Base-by-base conservation (phyloP, 2,329 filamentous ascomycete species). In the Phyllosticta ampelicida region DNA sequence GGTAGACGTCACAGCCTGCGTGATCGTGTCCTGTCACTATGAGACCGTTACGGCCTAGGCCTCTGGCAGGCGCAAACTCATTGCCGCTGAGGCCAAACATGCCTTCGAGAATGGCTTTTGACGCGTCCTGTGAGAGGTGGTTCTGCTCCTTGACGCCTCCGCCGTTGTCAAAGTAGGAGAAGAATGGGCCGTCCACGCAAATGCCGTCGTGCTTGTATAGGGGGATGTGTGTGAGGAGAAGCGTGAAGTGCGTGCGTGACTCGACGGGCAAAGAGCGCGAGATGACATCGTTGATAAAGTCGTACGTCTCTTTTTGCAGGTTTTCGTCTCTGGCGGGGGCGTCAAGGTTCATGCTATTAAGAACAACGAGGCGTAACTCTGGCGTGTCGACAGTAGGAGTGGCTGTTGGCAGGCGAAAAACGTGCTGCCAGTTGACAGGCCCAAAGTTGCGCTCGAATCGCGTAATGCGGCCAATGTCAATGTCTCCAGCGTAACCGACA, bases 21-120 rank as follows among this genome's bases (percentile, higher is more conserved):
- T 99, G 94, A 68, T 99, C 94, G 69, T 99, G 94, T 0, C 94
- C 94, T 53, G 91, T 96, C 48, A 99, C 74, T 23, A 99, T 84
- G 5, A 97, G 74, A 0, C 92, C 91, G 9, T 77, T 80, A 16
- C 89, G 78, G 1, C 90, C 89, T 55, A 75, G 74, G 0, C 90
- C 90, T 10, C 73, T 68, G 0, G 77, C 83, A 0, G 82, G 76
- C 0, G 82, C 86, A 28, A 75, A 71, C 1, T 74, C 65, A 62
- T 88, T 80, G 5, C 80, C 82, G 65, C 78, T 88, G 72, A 94
- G 83, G 10, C 90, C 90, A 63, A 89, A 91, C 2, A 97, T 81
- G 1, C 90, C 89, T 70, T 95, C 85, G 1, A 96, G 74, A n/a
- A 96, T 83, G 0, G 79, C 80, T 3, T 71, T 71, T 65, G 84